These are phyloP conservation scores for Rhodofomes roseus DNA, from an alignment of 1,284 basidiomycete species.

Conservation along the genomic window DNA sequence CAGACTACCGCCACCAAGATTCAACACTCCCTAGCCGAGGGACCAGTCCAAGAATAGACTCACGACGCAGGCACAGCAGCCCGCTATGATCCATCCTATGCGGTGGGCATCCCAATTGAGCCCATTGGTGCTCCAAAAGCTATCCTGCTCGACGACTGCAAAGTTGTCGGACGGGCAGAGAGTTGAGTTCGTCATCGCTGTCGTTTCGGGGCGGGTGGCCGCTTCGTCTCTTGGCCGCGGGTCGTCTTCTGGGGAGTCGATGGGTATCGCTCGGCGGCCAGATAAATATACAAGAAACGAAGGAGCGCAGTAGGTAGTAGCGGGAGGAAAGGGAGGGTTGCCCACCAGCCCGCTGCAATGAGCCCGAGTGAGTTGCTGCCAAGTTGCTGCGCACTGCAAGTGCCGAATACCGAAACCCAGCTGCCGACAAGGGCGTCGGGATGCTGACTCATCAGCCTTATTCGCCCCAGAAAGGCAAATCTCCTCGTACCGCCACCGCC, in stretches of 20 bases:
- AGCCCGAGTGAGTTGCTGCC: not conserved
- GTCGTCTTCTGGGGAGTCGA: not conserved
- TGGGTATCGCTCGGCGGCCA: not conserved
- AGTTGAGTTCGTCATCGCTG: conserved; percentile 17
- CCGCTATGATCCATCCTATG: conserved; percentile 74
- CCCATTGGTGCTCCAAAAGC: conserved; percentile 53
- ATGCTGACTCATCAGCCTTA: not conserved
- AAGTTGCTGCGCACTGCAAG: not conserved
- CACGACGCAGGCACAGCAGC: conserved; percentile 57
- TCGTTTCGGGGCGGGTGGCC: not conserved
- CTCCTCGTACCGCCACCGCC: not conserved
- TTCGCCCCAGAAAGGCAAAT: not conserved
- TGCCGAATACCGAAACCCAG: too few relatives aligned
- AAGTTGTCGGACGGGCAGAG: conserved; percentile 53
- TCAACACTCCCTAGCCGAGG: not conserved
- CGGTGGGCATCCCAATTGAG: conserved; percentile 60
- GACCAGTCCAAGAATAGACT: conserved; percentile 25
- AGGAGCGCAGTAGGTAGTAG: not conserved
- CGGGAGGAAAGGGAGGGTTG: not conserved
- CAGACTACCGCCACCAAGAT: conserved; percentile 40
- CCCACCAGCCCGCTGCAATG: not conserved
- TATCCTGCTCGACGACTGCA: conserved; percentile 47
- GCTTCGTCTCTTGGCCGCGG: not conserved
- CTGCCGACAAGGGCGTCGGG: not conserved
- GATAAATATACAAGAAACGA: not conserved